A percentile compares a stretch with the other conserved stretches of the same genome.
phyloP scores from a whole-genome alignment of 495 filamentous ascomycete species.

The Aspergillus coremiiformis region DNA sequence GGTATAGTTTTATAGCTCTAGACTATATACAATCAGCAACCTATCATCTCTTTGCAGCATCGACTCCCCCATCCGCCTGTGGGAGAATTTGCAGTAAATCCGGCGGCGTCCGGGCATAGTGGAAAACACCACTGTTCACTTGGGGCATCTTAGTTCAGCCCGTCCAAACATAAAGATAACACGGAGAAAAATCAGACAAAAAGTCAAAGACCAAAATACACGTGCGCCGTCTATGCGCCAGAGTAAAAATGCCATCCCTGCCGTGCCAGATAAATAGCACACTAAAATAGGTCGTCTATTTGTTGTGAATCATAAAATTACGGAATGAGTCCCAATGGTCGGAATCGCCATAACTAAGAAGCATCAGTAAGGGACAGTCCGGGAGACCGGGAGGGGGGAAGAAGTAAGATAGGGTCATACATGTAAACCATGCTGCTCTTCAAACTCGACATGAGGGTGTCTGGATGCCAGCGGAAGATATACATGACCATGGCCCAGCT shows the following conservation, averaged over 20 bases:
- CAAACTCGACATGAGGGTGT: constrained; percentile 80
- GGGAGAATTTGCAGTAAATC: background rate
- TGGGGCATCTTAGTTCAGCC: background rate
- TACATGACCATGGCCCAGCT: constrained; percentile 96
- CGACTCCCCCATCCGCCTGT: constrained; percentile 8
- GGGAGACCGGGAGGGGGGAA: background rate
- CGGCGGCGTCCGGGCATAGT: background rate
- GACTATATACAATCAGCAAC: background rate
- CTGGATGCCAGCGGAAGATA: constrained; percentile 84
- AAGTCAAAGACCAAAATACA: constrained; percentile 12
- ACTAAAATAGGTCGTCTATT: constrained; percentile 42
- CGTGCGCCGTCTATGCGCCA: constrained; percentile 29
- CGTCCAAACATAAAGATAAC: constrained; percentile 12
- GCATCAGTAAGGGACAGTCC: constrained; percentile 14
- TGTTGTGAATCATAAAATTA: constrained; percentile 77
- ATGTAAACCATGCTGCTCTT: constrained; percentile 98
- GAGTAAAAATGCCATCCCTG: background rate
- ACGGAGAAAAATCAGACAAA: constrained; percentile 15
- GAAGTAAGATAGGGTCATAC: constrained; percentile 46
- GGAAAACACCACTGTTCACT: background rate
- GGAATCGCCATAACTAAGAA: constrained; percentile 55
- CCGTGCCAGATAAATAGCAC: background rate
- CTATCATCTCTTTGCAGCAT: background rate
- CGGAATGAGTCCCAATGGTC: constrained; percentile 78
- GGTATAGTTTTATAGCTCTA: background rate